These are phyloP conservation scores for Sophora flavescens DNA, from an alignment of 306 rosid genomes.

Conservation along the genomic window DNA sequence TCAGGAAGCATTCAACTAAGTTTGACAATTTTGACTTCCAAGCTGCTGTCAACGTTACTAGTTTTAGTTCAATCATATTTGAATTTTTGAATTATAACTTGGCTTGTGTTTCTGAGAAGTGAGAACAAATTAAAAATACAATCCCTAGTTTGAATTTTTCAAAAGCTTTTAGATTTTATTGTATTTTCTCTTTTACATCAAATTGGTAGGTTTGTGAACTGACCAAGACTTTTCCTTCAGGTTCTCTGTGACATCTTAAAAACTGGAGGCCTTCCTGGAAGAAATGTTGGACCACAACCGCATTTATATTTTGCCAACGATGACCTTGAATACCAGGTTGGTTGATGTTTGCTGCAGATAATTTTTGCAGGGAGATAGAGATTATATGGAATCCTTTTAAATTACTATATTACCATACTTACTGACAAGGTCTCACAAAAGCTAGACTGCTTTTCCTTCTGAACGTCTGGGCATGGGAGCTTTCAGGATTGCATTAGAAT, in stretches of 20 bases:
- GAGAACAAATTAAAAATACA: slow-evolving; percentile 4
- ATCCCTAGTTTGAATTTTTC: slow-evolving; percentile 4
- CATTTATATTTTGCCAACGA: slow-evolving; percentile 82
- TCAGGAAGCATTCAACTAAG: slow-evolving; percentile 7
- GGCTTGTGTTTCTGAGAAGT: slow-evolving; percentile 23
- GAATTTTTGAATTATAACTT: not conserved
- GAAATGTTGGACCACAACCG: slow-evolving; percentile 74
- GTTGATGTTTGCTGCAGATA: slow-evolving; percentile 44
- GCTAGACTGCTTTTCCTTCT: slow-evolving; percentile 91
- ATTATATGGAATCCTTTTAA: slow-evolving; percentile 37
- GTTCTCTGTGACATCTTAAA: slow-evolving; percentile 88
- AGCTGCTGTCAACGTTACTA: slow-evolving; percentile 13
- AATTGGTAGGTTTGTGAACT: slow-evolving; percentile 36
- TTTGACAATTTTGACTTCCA: slow-evolving; percentile 24
- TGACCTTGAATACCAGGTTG: slow-evolving; percentile 93
- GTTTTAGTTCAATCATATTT: slow-evolving; percentile 26
- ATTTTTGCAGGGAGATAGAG: slow-evolving; percentile 35
- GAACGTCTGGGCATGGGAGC: slow-evolving; percentile 98
- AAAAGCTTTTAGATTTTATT: slow-evolving; percentile 22
- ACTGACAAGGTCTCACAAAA: slow-evolving; percentile 64
- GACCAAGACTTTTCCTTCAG: slow-evolving; percentile 52
- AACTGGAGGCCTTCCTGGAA: slow-evolving; percentile 95
- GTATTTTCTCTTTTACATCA: not conserved
- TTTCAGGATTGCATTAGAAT: slow-evolving; percentile 91
- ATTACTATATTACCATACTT: slow-evolving; percentile 38